Conservation (phyloP, 2,329 filamentous ascomycete species). For the Diaporthe nobilis region DNA sequence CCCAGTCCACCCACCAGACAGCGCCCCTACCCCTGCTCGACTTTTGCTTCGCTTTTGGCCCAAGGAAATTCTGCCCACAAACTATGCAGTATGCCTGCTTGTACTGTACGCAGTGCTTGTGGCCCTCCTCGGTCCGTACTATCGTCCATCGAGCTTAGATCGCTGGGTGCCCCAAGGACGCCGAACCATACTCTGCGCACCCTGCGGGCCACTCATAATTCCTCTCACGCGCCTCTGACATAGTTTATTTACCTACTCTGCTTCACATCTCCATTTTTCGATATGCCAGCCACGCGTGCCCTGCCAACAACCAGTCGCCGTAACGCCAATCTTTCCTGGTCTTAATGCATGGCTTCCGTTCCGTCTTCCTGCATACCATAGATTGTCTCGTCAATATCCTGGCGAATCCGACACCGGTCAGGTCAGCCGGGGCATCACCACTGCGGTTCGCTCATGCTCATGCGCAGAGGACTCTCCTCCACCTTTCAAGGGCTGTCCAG, state of each 20-base stretch:
- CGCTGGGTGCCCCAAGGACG: slow-evolving; percentile 25
- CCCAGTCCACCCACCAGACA: background rate
- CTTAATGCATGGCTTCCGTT: slow-evolving; percentile 16
- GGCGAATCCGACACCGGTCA: slow-evolving; percentile 16
- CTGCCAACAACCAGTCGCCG: slow-evolving; percentile 14
- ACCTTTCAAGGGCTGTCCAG: background rate
- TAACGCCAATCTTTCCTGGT: slow-evolving; percentile 34
- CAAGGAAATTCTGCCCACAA: background rate
- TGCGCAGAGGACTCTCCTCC: background rate
- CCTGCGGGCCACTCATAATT: slow-evolving; percentile 32
- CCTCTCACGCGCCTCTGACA: slow-evolving; percentile 35
- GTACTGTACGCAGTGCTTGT: background rate
- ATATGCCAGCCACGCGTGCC: slow-evolving; percentile 24
- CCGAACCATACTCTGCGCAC: slow-evolving; percentile 37
- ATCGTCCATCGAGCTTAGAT: slow-evolving; percentile 39
- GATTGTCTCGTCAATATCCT: slow-evolving; percentile 35
- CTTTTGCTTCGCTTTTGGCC: slow-evolving; percentile 18
- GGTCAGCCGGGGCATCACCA: slow-evolving; percentile 13
- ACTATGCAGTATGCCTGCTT: slow-evolving; percentile 12
- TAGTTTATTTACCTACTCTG: slow-evolving; percentile 35
- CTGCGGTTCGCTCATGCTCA: background rate
- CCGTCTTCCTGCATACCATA: slow-evolving; percentile 35
- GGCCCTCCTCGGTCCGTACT: slow-evolving; percentile 32
- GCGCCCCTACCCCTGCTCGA: slow-evolving; percentile 16
- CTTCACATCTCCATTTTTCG: slow-evolving; percentile 33